Percentiles rank a stretch among this genome's conserved stretches.
These are phyloP conservation scores for Canna indica DNA, from an alignment of 176 grass and related monocot genomes.

Conservation along the genomic window DNA sequence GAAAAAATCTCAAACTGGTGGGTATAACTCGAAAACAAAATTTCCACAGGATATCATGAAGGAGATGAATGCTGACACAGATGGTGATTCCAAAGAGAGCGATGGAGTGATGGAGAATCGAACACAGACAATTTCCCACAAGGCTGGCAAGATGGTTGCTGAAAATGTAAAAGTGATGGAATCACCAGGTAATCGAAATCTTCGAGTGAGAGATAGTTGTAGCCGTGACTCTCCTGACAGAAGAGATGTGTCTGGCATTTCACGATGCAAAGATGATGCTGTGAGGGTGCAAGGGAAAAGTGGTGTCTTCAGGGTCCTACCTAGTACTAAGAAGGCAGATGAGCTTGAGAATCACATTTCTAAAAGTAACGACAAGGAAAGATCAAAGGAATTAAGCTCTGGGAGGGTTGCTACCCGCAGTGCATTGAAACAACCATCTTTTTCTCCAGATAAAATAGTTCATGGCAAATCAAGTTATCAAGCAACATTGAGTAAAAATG, in stretches of 20 bases:
- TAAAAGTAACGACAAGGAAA: conserved; percentile 21
- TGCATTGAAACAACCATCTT: conserved; percentile 23
- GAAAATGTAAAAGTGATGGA: background rate
- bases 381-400: conserved; percentile 9
- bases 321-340: conserved; percentile 31
- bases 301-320: conserved; percentile 14
- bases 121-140: background rate
- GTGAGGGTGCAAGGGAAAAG: conserved; percentile 12
- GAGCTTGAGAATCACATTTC: conserved; percentile 28
- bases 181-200: background rate
- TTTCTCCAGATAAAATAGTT: conserved; percentile 23
- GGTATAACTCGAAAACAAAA: conserved; percentile 13
- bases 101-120: background rate
- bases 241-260: conserved; percentile 13
- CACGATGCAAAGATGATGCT: conserved; percentile 22
- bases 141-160: background rate
- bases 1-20: conserved; percentile 19
- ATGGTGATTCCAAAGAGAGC: background rate
- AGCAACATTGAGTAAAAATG: conserved; percentile 14
- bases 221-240: background rate
- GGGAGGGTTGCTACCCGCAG: conserved; percentile 19
- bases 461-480: conserved; percentile 16
- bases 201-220: background rate
- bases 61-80: conserved; percentile 10
- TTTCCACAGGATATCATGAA: conserved; percentile 22